Conservation (phyloP, 257 asterid species). For the Solanum sparsipilum region DNA sequence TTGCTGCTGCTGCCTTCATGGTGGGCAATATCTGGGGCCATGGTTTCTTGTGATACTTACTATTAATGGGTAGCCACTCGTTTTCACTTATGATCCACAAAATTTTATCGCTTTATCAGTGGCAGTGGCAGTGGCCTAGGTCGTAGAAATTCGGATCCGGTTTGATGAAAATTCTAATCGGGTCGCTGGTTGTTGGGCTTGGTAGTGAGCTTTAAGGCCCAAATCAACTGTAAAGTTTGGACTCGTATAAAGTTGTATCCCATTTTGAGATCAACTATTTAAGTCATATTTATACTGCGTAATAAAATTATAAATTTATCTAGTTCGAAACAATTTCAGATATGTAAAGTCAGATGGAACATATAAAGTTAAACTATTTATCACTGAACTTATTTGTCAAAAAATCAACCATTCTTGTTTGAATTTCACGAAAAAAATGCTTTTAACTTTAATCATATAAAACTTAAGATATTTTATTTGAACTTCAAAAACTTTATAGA, state of each 20-base stretch:
- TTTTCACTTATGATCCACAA: constrained; percentile 7
- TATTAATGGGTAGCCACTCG: constrained; percentile 57
- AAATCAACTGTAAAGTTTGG: not conserved
- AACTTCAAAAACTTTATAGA: not conserved
- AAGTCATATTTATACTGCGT: not conserved
- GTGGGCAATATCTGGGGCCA: constrained; percentile 31
- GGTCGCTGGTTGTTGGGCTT: not conserved
- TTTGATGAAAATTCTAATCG: not conserved
- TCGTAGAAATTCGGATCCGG: not conserved
- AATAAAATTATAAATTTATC: not conserved
- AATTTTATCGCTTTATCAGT: not conserved
- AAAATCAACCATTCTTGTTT: not conserved
- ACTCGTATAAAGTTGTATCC: not conserved
- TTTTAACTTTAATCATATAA: no score
- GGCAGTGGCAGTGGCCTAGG: not conserved
- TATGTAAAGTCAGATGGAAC: not conserved
- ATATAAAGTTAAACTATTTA: no score
- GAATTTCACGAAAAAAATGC: not conserved
- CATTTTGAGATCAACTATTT: not conserved
- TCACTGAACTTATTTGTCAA: not conserved
- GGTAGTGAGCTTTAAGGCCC: not conserved
- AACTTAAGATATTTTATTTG: no score
- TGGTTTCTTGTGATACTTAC: constrained; percentile 13
- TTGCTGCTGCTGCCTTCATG: constrained; percentile 16
- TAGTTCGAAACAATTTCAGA: not conserved